phyloP scores from a whole-genome alignment of 805 yeast species.

The Suhomyces sp. region DNA sequence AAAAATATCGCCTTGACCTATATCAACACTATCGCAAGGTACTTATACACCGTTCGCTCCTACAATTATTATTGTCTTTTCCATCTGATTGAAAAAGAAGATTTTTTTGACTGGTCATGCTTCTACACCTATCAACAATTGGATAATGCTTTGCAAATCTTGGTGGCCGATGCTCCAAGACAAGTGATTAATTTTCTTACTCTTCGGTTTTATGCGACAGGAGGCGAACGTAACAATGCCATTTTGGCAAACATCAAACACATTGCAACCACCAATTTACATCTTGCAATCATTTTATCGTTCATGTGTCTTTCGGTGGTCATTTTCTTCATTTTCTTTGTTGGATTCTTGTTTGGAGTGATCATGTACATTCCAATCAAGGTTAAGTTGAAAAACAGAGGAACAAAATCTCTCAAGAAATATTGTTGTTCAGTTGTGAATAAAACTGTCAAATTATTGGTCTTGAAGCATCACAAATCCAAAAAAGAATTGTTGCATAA shows the following conservation, averaged over 20 bases:
- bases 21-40: slow-evolving; percentile 62
- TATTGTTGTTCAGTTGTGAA: slow-evolving; percentile 63
- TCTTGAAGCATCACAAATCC: slow-evolving; percentile 41
- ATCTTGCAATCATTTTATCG: slow-evolving; percentile 70
- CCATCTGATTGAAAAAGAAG: slow-evolving; percentile 62
- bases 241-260: slow-evolving; percentile 47
- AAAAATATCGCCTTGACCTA: slow-evolving; percentile 68
- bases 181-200: slow-evolving; percentile 83
- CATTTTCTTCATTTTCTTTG: slow-evolving; percentile 69
- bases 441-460: slow-evolving; percentile 53
- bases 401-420: slow-evolving; percentile 50
- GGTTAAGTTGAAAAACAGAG: slow-evolving; percentile 38
- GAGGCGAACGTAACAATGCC: slow-evolving; percentile 41
- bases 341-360: slow-evolving; percentile 55
- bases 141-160: slow-evolving; percentile 57
- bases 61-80: slow-evolving; percentile 74
- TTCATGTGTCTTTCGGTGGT: slow-evolving; percentile 74
- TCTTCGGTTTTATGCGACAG: slow-evolving; percentile 49
- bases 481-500: slow-evolving; percentile 31
- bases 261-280: slow-evolving; percentile 60
- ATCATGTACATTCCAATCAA: slow-evolving; percentile 52
- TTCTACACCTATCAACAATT: slow-evolving; percentile 64
- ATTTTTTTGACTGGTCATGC: slow-evolving; percentile 64
- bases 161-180: slow-evolving; percentile 83
- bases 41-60: slow-evolving; percentile 51